phyloP scores from a whole-genome alignment of 495 filamentous ascomycete genomes.

The Gamarada debralockiae region DNA sequence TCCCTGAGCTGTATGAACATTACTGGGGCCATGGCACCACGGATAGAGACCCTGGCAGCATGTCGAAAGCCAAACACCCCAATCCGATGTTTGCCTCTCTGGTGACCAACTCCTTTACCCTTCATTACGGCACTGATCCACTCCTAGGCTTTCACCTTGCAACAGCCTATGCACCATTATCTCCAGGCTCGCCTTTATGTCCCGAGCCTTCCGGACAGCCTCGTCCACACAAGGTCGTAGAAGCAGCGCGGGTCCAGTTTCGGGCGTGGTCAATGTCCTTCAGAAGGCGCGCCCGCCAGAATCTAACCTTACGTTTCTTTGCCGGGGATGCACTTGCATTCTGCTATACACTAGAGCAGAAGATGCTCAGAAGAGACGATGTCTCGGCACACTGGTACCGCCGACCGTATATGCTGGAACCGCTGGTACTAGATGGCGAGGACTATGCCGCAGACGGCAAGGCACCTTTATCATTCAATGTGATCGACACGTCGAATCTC shows the following conservation, averaged over 20 bases:
- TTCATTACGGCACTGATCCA: conserved; percentile 43
- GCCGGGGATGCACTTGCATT: conserved; percentile 40
- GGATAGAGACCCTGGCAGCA: neutral
- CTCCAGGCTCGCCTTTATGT: conserved; percentile 13
- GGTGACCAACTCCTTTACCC: conserved; percentile 19
- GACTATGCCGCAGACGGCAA: conserved; percentile 32
- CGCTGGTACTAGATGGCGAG: conserved; percentile 32
- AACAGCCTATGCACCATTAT: conserved; percentile 24
- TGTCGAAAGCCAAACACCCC: conserved; percentile 5
- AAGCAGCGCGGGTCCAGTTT: conserved; percentile 29
- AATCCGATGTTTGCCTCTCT: conserved; percentile 31
- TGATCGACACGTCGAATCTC: conserved; percentile 57
- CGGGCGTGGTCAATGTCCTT: conserved; percentile 29
- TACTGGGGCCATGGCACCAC: conserved; percentile 37
- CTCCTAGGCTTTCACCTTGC: conserved; percentile 42
- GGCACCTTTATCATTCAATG: conserved; percentile 44
- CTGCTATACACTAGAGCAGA: conserved; percentile 41
- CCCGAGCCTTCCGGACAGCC: conserved; percentile 1
- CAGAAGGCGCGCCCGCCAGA: conserved; percentile 11
- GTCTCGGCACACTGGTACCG: conserved; percentile 15
- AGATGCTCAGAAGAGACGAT: neutral
- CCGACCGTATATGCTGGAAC: conserved; percentile 9
- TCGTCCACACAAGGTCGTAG: conserved; percentile 14
- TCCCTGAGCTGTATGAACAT: conserved; percentile 23
- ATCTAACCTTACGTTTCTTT: conserved; percentile 39